Evolutionary conservation across 1,284 basidiomycete genomes (phyloP).

Genomic region (Austroboletus novae-zelandiae): DNA sequence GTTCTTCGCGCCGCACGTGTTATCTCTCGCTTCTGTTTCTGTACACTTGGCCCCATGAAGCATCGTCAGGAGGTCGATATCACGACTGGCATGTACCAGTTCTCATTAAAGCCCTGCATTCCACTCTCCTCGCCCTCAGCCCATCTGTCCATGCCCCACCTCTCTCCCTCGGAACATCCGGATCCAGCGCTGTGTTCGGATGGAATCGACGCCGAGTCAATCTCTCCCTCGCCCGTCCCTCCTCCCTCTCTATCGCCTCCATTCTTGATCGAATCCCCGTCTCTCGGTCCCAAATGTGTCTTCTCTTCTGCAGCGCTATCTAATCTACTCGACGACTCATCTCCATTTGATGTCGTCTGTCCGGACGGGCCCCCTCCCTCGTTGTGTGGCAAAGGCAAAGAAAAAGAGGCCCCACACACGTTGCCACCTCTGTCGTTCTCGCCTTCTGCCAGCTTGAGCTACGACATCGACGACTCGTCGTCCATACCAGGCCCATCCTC

Average conservation of each 20-base stretch:
- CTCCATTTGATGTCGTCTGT: slow-evolving; percentile 10
- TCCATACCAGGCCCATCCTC: slow-evolving; percentile 56
- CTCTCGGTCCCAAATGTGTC: slow-evolving; percentile 13
- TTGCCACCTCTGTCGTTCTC: slow-evolving; percentile 64
- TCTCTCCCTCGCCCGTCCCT: slow-evolving; percentile 34
- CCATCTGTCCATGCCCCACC: slow-evolving; percentile 15
- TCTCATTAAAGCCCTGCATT: slow-evolving; percentile 18
- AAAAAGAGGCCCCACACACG: slow-evolving; percentile 54
- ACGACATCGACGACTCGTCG: slow-evolving; percentile 43
- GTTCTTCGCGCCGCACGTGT: background rate
- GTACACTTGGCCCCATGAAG: slow-evolving; percentile 39
- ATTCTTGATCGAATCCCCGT: slow-evolving; percentile 1
- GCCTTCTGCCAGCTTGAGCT: slow-evolving; percentile 45
- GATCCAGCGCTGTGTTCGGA: slow-evolving; percentile 28
- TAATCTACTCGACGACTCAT: slow-evolving; percentile 27
- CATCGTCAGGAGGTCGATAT: slow-evolving; percentile 46
- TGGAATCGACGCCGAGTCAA: slow-evolving; percentile 45
- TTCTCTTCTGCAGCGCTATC: slow-evolving; percentile 13
- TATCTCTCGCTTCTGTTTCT: slow-evolving; percentile 18
- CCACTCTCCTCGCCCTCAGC: slow-evolving; percentile 14
- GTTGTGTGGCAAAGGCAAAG: slow-evolving; percentile 52
- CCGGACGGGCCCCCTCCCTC: slow-evolving; percentile 19
- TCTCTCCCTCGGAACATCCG: slow-evolving; percentile 11
- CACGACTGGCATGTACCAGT: slow-evolving; percentile 17
- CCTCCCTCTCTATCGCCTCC: slow-evolving; percentile 1